These are phyloP conservation scores for Cenchrus purpureus DNA, from an alignment of 176 grass and related monocot species.

Conservation along the genomic window DNA sequence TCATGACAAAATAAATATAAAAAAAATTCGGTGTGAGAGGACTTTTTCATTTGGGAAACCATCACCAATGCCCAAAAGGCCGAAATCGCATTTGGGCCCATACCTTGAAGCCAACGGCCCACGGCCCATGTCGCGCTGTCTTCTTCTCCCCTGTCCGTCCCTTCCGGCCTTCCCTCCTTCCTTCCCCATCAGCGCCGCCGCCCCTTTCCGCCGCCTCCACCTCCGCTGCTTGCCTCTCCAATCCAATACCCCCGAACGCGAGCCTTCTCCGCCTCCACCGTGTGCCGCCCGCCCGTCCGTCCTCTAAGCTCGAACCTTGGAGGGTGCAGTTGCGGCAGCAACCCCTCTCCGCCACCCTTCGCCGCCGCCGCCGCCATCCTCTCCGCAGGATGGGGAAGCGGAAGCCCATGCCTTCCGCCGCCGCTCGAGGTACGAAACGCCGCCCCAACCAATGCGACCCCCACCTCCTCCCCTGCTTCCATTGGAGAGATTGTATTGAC, in stretches of 20 bases:
- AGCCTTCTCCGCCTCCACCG: not conserved
- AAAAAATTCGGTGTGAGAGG: no score
- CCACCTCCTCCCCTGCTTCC: not conserved
- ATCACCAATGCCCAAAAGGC: no score
- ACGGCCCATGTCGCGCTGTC: not conserved
- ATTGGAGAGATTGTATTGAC: not conserved
- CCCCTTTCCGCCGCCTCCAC: not conserved
- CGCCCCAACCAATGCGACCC: not conserved
- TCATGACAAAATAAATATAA: no score
- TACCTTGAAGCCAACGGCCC: not conserved
- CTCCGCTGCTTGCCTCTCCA: not conserved
- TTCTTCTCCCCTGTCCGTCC: not conserved
- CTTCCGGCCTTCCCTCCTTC: not conserved
- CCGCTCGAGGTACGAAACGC: constrained; percentile 14
- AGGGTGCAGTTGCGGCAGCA: not conserved
- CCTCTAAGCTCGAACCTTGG: not conserved
- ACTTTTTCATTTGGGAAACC: no score
- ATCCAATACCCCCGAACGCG: not conserved
- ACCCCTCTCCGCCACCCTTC: not conserved
- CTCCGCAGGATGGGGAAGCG: constrained; percentile 36
- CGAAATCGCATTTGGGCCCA: not conserved
- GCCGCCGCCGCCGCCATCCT: not conserved
- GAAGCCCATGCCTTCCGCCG: not conserved
- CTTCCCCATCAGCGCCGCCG: not conserved
- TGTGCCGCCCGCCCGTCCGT: not conserved